These are phyloP conservation scores for Avena insularis DNA, from an alignment of 176 grass and related monocot genomes.

Conservation along the genomic window DNA sequence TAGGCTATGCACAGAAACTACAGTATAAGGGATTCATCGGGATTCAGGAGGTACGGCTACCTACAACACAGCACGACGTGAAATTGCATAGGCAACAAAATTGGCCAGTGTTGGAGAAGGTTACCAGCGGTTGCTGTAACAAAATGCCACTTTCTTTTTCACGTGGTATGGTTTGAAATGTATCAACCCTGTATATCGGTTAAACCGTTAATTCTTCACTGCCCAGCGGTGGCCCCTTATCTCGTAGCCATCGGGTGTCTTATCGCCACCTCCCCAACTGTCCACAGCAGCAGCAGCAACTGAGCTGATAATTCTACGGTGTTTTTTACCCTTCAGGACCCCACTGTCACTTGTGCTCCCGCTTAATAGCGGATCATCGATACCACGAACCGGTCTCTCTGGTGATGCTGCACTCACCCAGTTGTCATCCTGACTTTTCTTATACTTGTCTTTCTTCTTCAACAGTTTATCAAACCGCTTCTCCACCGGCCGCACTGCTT, in stretches of 20 bases:
- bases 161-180: conserved; percentile 21
- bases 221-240: conserved; percentile 72
- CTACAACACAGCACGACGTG: conserved; percentile 30
- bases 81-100: conserved; percentile 35
- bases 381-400: conserved; percentile 68
- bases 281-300: conserved; percentile 8
- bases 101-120: conserved; percentile 23
- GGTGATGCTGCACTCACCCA: conserved; percentile 64
- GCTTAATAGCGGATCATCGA: conserved; percentile 83
- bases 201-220: conserved; percentile 48
- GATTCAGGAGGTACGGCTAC: conserved; percentile 22
- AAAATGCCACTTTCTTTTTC: conserved; percentile 1
- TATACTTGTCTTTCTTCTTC: conserved; percentile 69
- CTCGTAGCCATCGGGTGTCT: conserved; percentile 57
- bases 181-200: conserved; percentile 35
- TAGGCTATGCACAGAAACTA: conserved; percentile 43
- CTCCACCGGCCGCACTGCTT: conserved; percentile 86
- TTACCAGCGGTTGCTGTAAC: conserved; percentile 11
- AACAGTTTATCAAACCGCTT: conserved; percentile 76
- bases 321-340: conserved; percentile 63
- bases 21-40: conserved; percentile 15
- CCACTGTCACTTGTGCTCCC: conserved; percentile 77
- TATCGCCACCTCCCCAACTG: conserved; percentile 57
- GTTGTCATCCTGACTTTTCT: conserved; percentile 79
- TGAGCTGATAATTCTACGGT: conserved; percentile 47